Conservation (phyloP, 768 basidiomycete species). For the Multifurca ochricompacta region DNA sequence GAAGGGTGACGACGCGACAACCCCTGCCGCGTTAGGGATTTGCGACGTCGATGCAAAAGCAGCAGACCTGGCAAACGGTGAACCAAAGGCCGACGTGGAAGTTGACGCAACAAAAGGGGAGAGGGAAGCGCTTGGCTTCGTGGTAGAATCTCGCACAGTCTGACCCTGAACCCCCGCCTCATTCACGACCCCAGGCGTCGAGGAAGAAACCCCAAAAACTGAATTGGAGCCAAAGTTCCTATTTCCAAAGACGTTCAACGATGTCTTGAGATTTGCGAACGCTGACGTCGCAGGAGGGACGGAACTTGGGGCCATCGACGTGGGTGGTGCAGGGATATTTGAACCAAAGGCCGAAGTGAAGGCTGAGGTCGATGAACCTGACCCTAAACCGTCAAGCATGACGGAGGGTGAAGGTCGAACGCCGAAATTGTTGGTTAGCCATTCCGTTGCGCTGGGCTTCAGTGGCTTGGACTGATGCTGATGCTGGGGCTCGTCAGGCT, state of each 20-base stretch:
- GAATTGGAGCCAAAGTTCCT: constrained; percentile 17
- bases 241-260: constrained; percentile 31
- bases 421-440: constrained; percentile 29
- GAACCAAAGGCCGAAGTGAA: constrained; percentile 20
- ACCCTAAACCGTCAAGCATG: constrained; percentile 12
- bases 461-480: constrained; percentile 17
- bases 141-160: not conserved
- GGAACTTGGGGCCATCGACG: constrained; percentile 7
- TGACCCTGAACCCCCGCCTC: not conserved
- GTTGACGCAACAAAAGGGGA: constrained; percentile 10
- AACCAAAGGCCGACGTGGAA: constrained; percentile 3
- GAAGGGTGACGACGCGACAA: not conserved
- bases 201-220: constrained; percentile 16
- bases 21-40: not conserved
- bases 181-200: not conserved
- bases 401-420: constrained; percentile 22
- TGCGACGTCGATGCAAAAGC: not conserved
- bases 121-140: not conserved
- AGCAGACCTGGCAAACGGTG: not conserved
- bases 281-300: constrained; percentile 19
- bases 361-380: constrained; percentile 18
- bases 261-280: constrained; percentile 30
- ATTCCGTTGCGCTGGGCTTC: constrained; percentile 29
- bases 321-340: constrained; percentile 14
- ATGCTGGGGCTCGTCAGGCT: constrained; percentile 13